A percentile compares a stretch with the other conserved stretches of the same genome.
phyloP scores from a whole-genome alignment of 139 green algal species.

The Monoraphidium neglectum region DNA sequence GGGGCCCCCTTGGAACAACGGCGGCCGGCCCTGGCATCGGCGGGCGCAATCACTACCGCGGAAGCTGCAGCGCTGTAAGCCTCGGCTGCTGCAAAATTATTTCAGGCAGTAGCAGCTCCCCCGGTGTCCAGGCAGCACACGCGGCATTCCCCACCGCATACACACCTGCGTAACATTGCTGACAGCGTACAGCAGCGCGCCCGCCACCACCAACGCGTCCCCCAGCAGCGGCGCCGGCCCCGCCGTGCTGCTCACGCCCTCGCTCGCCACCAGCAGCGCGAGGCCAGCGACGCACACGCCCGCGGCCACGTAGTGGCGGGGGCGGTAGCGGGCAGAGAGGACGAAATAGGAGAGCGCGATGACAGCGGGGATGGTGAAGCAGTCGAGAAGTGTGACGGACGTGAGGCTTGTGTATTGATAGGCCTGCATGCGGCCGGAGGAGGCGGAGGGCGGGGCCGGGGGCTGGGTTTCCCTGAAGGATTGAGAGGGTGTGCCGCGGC shows the following conservation, averaged over 20 bases:
- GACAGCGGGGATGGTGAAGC: constrained; percentile 72
- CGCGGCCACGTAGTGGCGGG: constrained; percentile 53
- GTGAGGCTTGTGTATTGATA: constrained; percentile 87
- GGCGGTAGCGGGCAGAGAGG: constrained; percentile 50
- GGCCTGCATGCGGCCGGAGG: constrained; percentile 21
- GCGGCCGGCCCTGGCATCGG: too few relatives aligned
- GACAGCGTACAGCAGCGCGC: constrained; percentile 64
- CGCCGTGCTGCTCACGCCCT: constrained; percentile 29
- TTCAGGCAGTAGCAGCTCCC: too few relatives aligned
- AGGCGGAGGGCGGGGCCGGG: not conserved
- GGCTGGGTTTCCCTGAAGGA: not conserved
- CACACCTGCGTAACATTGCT: constrained; percentile 67
- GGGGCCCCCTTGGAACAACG: too few relatives aligned
- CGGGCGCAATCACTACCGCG: too few relatives aligned
- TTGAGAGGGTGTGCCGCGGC: not conserved
- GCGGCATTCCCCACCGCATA: constrained; percentile 11
- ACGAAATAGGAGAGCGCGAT: constrained; percentile 50
- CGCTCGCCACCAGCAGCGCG: constrained; percentile 58
- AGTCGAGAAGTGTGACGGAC: constrained; percentile 81
- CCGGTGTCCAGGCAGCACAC: too few relatives aligned
- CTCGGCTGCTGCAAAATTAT: too few relatives aligned
- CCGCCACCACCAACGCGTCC: constrained; percentile 72
- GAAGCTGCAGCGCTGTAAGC: too few relatives aligned
- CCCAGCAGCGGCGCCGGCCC: constrained; percentile 56
- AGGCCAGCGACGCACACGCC: constrained; percentile 71